Percentiles rank a stretch among this genome's conserved stretches.
phyloP scores from a whole-genome alignment of 768 basidiomycete genomes.

The Cantharellus cinnabarinus region DNA sequence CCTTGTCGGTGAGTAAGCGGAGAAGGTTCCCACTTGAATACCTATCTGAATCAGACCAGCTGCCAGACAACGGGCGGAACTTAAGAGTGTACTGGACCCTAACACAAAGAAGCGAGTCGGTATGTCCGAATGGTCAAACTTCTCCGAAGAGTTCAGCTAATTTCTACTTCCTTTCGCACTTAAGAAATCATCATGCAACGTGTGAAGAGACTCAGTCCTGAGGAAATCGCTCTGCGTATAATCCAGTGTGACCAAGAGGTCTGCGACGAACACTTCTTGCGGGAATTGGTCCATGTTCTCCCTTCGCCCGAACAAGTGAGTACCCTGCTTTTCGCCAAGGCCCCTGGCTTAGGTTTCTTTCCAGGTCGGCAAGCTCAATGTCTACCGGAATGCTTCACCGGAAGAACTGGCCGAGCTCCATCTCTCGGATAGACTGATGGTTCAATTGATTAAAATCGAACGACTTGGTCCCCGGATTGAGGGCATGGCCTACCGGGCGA shows the following conservation, averaged over 20 bases:
- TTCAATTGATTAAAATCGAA: constrained; percentile 87
- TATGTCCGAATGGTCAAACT: constrained; percentile 21
- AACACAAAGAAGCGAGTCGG: constrained; percentile 88
- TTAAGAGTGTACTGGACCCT: constrained; percentile 77
- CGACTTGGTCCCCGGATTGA: constrained; percentile 73
- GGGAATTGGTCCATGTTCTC: constrained; percentile 68
- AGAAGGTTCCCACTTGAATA: neutral
- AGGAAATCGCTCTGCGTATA: constrained; percentile 69
- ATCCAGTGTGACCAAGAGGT: constrained; percentile 71
- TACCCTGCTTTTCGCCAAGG: neutral
- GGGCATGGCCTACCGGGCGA: constrained; percentile 84
- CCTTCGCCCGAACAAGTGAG: constrained; percentile 79
- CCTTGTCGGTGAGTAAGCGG: constrained; percentile 43
- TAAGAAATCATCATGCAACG: constrained; percentile 89
- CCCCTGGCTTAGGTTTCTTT: constrained; percentile 1
- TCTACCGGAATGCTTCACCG: constrained; percentile 68
- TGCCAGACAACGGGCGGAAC: constrained; percentile 67
- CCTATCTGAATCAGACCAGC: constrained; percentile 21
- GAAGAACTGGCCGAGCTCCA: constrained; percentile 80
- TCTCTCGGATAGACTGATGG: constrained; percentile 89
- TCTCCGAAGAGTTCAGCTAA: too few species aligned
- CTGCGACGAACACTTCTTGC: constrained; percentile 75
- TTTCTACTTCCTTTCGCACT: neutral
- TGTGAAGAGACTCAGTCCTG: constrained; percentile 62
- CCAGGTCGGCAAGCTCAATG: constrained; percentile 73